Evolutionary conservation across 495 filamentous ascomycete species (phyloP), one percentile per base, ranked within the genome.

Genomic region (Friedmanniomyces simplex): DNA sequence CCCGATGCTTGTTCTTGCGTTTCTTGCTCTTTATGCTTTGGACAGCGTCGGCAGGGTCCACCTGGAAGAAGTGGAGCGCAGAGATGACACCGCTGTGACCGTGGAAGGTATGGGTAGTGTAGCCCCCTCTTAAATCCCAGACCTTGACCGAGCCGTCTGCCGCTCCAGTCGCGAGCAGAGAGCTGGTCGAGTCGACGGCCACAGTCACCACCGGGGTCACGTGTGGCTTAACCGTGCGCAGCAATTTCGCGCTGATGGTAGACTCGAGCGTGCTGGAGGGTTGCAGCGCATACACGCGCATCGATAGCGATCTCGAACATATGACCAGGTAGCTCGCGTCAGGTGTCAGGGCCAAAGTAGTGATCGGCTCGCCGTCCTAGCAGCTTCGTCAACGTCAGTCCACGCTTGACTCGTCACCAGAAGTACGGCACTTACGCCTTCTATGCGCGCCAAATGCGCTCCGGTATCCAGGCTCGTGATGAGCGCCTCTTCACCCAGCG

Each of bases 121-220:
- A 97, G 14, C 93, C 94, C 18, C 87, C 89, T 56, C 77, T 73
- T 37, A 99, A 91, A 73, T 99, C 94, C 89, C 89, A 97, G 52
- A 99, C 84, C 69, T 99, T 99, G 59, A 96, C 85, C 3, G 83
- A 78, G 25, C 93, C 93, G 71, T 97, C 93, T 8, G 93, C 88
- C 24, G 82, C 87, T 53, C 93, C 93, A 20, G 91, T 96, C 36
- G 91, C 93, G 41, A 97, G 73, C 12, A 99, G 74, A 14, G 91
- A 96, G 64, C 91, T 84, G 1, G 90, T 96, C 32, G 77, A 75
- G 68, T 99, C 93, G 46, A 89, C 79, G 16, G 86, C 82, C 16
- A 87, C 77, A 2, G 91, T 88, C 10, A 96, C 80, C 12, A 96
- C 88, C 1, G 93, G 93, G 2, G 89, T 83, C 2, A 82, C 77